These are phyloP conservation scores for Sarocladiaceae sp. DNA, from an alignment of 2,329 filamentous ascomycete genomes.

Conservation along the genomic window DNA sequence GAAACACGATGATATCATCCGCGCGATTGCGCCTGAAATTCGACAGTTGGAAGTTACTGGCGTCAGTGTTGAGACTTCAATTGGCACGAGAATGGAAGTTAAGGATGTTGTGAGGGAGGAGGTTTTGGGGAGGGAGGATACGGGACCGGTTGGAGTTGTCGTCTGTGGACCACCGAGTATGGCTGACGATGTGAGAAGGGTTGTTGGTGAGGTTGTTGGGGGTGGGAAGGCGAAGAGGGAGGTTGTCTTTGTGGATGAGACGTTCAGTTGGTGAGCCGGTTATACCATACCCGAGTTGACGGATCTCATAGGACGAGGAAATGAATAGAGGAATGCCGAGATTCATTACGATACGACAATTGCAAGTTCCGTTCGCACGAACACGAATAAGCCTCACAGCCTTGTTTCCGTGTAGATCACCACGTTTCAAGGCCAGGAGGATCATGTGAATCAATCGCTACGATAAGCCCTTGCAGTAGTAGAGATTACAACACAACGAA, in stretches of 20 bases:
- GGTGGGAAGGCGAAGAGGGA: constrained; percentile 5
- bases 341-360: no score
- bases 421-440: not conserved
- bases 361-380: no score
- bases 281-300: no score
- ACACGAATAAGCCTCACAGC: not conserved
- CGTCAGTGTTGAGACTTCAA: constrained; percentile 1
- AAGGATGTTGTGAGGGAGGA: constrained; percentile 10
- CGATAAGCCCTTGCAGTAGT: not conserved
- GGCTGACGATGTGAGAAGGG: constrained; percentile 15
- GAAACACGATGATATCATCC: constrained; percentile 12
- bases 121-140: not conserved
- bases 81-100: constrained; percentile 10
- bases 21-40: constrained; percentile 11
- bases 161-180: constrained; percentile 16
- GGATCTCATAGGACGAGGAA: no score
- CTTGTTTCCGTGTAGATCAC: not conserved
- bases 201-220: constrained; percentile 11
- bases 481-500: not conserved
- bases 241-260: constrained; percentile 12
- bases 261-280: constrained; percentile 11
- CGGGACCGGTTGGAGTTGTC: constrained; percentile 12
- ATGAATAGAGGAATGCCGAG: no score
- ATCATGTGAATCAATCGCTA: not conserved
- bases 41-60: constrained; percentile 6